Evolutionary conservation across 805 yeast genomes (phyloP).

Genomic region (Yarrowia sp.): DNA sequence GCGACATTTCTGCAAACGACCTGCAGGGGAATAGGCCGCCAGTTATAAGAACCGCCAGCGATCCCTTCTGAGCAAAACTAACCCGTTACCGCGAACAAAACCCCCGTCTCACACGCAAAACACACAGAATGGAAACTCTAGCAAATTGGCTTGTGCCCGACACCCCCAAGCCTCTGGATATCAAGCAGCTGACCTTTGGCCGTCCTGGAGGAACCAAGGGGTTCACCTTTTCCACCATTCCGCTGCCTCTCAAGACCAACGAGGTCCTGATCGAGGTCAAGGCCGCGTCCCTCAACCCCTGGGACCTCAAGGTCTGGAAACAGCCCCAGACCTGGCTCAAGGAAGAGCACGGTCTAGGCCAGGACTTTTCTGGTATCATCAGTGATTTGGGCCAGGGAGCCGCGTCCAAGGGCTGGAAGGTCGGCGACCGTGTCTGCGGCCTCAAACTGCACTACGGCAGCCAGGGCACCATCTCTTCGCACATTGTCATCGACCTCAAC

Average conservation of each 20-base stretch:
- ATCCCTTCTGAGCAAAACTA: constrained; percentile 11
- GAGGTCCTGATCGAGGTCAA: constrained; percentile 64
- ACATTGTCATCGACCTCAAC: constrained; percentile 61
- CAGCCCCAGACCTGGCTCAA: constrained; percentile 54
- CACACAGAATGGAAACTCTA: constrained; percentile 25
- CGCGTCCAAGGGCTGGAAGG: constrained; percentile 51
- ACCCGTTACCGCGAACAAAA: background rate
- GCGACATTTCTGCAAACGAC: constrained; percentile 28
- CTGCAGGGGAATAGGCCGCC: constrained; percentile 25
- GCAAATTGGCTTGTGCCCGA: constrained; percentile 29
- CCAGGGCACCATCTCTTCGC: constrained; percentile 65
- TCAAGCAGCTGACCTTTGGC: constrained; percentile 43
- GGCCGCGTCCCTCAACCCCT: constrained; percentile 68
- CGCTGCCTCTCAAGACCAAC: constrained; percentile 57
- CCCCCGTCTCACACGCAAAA: background rate
- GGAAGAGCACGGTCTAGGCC: constrained; percentile 70
- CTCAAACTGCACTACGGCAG: constrained; percentile 58
- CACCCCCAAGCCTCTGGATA: constrained; percentile 39
- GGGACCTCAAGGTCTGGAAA: constrained; percentile 67
- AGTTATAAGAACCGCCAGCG: constrained; percentile 30
- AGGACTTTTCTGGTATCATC: constrained; percentile 71
- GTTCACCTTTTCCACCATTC: constrained; percentile 62
- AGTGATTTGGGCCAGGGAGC: constrained; percentile 60
- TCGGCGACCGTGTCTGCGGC: constrained; percentile 74
- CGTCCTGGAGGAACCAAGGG: constrained; percentile 41